Percentiles rank a stretch among this genome's conserved stretches.
phyloP scores from a whole-genome alignment of 2,329 filamentous ascomycete genomes.

The Hirsutella thompsonii region DNA sequence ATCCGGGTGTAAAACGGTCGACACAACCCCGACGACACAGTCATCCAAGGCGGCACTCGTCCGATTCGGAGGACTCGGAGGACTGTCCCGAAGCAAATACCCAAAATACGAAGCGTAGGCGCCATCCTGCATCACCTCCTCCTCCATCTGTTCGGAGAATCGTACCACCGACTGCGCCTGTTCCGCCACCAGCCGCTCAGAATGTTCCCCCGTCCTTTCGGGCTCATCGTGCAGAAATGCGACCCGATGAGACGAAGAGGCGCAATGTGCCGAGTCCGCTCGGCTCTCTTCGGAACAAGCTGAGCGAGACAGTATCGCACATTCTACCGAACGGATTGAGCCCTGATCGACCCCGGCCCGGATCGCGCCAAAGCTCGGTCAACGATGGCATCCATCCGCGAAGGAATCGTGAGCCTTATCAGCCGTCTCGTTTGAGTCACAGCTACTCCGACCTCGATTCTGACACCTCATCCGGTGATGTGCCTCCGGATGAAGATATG shows the following conservation, averaged over 20 bases:
- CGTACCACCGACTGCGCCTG: conserved; percentile 14
- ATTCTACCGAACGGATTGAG: conserved; percentile 25
- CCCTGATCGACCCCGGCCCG: conserved; percentile 22
- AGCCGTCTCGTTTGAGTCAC: conserved; percentile 24
- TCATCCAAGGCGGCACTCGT: conserved; percentile 31
- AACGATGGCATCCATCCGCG: conserved; percentile 18
- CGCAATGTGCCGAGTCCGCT: conserved; percentile 23
- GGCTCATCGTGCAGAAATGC: conserved; percentile 19
- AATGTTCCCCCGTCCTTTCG: conserved; percentile 14
- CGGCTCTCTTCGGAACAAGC: conserved; percentile 26
- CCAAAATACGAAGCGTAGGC: conserved; percentile 13
- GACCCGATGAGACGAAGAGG: conserved; percentile 23
- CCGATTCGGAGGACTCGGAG: conserved; percentile 29
- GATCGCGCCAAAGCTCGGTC: conserved; percentile 19
- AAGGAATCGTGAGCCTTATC: conserved; percentile 27
- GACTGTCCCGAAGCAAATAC: conserved; percentile 8
- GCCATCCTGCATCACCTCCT: conserved; percentile 13
- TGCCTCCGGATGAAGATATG: conserved; percentile 18
- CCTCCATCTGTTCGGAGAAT: conserved; percentile 20
- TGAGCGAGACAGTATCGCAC: conserved; percentile 30
- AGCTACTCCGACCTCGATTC: conserved; percentile 28
- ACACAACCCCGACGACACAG: conserved; percentile 30
- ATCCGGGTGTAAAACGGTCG: conserved; percentile 18
- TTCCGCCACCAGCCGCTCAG: conserved; percentile 14
- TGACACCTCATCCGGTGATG: conserved; percentile 20